Conservation (phyloP, 2,329 filamentous ascomycete species). For the Fusarium annulatum region DNA sequence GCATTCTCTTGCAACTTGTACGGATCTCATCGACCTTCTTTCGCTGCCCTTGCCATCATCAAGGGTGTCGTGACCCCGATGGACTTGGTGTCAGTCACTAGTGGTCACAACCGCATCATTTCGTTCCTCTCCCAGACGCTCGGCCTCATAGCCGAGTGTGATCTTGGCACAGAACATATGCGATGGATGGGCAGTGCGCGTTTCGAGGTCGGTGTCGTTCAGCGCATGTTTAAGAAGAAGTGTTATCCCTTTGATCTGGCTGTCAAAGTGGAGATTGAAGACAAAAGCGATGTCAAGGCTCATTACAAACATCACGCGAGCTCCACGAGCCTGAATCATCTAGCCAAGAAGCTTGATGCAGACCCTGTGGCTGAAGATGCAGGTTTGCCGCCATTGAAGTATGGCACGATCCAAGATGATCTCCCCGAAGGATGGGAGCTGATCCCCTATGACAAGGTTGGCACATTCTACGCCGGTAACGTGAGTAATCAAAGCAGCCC, state of each 20-base stretch:
- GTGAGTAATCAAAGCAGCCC: constrained; percentile 55
- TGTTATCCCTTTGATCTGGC: constrained; percentile 91
- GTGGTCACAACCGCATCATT: constrained; percentile 77
- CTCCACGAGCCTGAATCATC: constrained; percentile 42
- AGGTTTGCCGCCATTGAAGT: constrained; percentile 78
- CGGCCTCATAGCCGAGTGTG: constrained; percentile 89
- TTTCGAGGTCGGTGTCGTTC: constrained; percentile 87
- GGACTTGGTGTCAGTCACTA: constrained; percentile 89
- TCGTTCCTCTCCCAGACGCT: constrained; percentile 93
- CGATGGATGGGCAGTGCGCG: constrained; percentile 91
- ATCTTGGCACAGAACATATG: constrained; percentile 89
- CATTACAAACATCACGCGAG: constrained; percentile 71
- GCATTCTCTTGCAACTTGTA: constrained; percentile 91
- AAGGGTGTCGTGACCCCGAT: constrained; percentile 88
- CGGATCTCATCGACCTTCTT: constrained; percentile 78
- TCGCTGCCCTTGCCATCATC: constrained; percentile 84
- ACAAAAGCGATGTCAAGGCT: constrained; percentile 78
- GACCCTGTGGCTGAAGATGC: constrained; percentile 47
- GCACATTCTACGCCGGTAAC: constrained; percentile 95
- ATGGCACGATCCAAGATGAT: constrained; percentile 82
- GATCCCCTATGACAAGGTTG: constrained; percentile 79
- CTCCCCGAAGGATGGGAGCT: constrained; percentile 82
- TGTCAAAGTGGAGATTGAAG: constrained; percentile 81
- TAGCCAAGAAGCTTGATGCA: constrained; percentile 44
- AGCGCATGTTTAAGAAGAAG: constrained; percentile 78